Base-by-base conservation (phyloP, 495 filamentous ascomycete genomes). In the Annulohypoxylon moriforme region DNA sequence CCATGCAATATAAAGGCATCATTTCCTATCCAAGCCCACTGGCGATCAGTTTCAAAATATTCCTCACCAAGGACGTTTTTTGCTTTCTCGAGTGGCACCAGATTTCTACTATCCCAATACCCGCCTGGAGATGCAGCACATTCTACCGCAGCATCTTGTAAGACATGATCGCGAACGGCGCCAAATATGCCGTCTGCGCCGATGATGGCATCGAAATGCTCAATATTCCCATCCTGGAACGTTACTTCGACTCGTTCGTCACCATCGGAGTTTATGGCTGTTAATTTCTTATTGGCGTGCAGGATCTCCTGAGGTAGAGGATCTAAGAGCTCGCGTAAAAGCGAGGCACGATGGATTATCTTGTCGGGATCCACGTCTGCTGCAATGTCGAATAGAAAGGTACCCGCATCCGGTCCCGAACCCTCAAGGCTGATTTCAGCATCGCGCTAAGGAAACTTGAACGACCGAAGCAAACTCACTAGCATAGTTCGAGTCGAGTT, bases 161-260 rank as follows among this genome's bases (percentile, higher is more conserved):
- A 13, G 0, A 78, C 70, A 11, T 68, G 27, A 10, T 63, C 49
- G 3, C 76, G 67, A 3, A 78, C 65, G 1, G 16, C 14, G 56
- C 76, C 64, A 36, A 72, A 74, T 8, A 76, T 70, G n/a, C 76
- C 76, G 50, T 78, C 76, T 0, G 74, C 76, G 2, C 74, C 76
- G 25, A 78, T 73, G 14, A 78, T 57, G n/a, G 61, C 69, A 42
- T 78, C 72, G 36, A 71, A 76, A 11, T 64, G 8, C 1, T 40
- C 57, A 1, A 33, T 31, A 6, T 58, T 61, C 2, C 68, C 73
- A 25, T 76, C 76, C 29, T 70, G 25, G 53, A 78, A 74, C 2
- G 8, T n/a, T 4, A 58, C 1, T 9, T 40, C 13, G 20, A 58
- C 24, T 22, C 33, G 4, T 5, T 16, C 24, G 2, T 42, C 22